Conservation (phyloP, 495 filamentous ascomycete genomes). For the Alectoria sarmentosa region DNA sequence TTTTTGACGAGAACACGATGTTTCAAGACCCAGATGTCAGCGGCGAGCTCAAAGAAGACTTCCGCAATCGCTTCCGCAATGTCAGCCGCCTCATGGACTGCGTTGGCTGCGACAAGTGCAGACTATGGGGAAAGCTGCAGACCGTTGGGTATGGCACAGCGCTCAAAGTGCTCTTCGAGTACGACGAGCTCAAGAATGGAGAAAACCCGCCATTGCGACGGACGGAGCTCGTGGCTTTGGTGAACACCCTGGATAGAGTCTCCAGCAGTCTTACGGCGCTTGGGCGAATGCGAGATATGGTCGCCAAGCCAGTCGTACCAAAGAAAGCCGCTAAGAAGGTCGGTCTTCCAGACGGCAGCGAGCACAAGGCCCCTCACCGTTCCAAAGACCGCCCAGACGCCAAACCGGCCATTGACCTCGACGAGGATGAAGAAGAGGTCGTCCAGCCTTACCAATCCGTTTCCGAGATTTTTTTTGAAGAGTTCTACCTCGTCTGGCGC, state of each 20-base stretch:
- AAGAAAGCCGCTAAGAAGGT: constrained; percentile 28
- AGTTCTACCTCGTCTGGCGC: constrained; percentile 53
- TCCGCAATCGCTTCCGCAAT: constrained; percentile 94
- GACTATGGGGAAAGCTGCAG: constrained; percentile 97
- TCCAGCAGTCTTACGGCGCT: constrained; percentile 70
- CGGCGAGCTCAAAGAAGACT: constrained; percentile 86
- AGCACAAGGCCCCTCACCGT: constrained; percentile 20
- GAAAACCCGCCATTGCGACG: constrained; percentile 71
- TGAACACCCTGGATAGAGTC: constrained; percentile 88
- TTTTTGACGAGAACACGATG: constrained; percentile 94
- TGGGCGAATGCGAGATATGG: constrained; percentile 62
- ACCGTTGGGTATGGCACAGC: constrained; percentile 92
- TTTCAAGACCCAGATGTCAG: constrained; percentile 61
- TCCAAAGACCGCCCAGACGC: constrained; percentile 23
- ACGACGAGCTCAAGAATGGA: constrained; percentile 69
- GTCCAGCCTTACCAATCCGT: constrained; percentile 36
- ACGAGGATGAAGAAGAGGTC: constrained; percentile 38
- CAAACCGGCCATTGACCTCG: constrained; percentile 31
- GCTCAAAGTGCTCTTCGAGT: constrained; percentile 92
- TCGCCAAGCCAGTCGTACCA: constrained; percentile 29
- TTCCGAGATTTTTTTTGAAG: constrained; percentile 53
- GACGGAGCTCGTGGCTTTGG: constrained; percentile 86
- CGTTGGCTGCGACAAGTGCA: constrained; percentile 97
- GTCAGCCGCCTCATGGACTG: constrained; percentile 97
- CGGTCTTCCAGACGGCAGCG: constrained; percentile 32